Conservation (phyloP, 345 rosid species). For the Alliaria petiolata region DNA sequence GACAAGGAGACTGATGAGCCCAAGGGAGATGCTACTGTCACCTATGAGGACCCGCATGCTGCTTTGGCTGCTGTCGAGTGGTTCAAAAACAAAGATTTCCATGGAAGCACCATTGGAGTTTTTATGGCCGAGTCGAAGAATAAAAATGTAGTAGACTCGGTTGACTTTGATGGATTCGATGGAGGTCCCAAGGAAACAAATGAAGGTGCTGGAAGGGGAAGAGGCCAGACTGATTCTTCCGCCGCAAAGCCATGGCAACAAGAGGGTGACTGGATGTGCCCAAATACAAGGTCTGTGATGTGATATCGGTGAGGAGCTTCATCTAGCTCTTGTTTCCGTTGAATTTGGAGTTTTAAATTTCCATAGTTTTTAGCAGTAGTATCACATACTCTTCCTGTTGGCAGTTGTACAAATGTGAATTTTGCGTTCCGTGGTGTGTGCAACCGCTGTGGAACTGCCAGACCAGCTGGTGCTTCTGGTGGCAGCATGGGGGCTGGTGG, state of each 20-base stretch:
- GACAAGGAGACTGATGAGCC: slow-evolving; percentile 91
- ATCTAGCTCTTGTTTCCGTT: slow-evolving; percentile 58
- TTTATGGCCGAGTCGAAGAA: slow-evolving; percentile 77
- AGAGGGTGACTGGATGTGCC: slow-evolving; percentile 98
- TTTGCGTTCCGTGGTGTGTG: slow-evolving; percentile 98
- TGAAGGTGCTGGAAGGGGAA: slow-evolving; percentile 63
- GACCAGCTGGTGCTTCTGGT: slow-evolving; percentile 86
- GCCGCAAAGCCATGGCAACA: slow-evolving; percentile 93
- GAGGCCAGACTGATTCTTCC: slow-evolving; percentile 70
- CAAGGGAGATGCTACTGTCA: slow-evolving; percentile 94
- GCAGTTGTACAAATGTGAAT: slow-evolving; percentile 96
- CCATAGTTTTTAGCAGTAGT: background rate
- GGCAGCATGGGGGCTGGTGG: slow-evolving; percentile 72
- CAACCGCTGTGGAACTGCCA: slow-evolving; percentile 91
- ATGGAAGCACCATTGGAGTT: slow-evolving; percentile 77
- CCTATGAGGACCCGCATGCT: slow-evolving; percentile 98
- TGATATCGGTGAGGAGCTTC: slow-evolving; percentile 98
- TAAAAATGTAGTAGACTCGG: slow-evolving; percentile 44
- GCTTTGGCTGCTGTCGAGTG: slow-evolving; percentile 96
- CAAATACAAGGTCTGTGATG: slow-evolving; percentile 99
- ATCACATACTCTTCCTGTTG: slow-evolving; percentile 34
- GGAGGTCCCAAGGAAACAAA: slow-evolving; percentile 41
- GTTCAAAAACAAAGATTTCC: slow-evolving; percentile 95
- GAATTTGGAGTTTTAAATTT: background rate
- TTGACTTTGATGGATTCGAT: slow-evolving; percentile 47